These are phyloP conservation scores for Caloboletus inedulis DNA, from an alignment of 1,284 basidiomycete species.

Conservation along the genomic window DNA sequence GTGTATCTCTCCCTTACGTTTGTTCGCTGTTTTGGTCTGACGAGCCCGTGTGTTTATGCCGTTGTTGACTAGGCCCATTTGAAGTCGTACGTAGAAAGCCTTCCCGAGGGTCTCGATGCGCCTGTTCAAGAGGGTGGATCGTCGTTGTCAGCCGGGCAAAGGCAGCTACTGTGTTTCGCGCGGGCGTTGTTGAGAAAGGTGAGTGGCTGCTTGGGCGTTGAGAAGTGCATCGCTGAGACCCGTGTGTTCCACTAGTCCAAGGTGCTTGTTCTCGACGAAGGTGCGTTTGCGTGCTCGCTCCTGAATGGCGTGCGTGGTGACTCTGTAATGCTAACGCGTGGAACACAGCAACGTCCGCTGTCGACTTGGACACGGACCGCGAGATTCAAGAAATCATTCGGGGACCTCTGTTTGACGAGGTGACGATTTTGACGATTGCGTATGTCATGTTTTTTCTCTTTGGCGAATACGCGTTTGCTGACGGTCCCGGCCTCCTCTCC, in stretches of 20 bases:
- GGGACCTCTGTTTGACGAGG: constrained; percentile 62
- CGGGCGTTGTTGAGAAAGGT: constrained; percentile 72
- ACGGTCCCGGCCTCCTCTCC: background rate
- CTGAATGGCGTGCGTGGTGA: background rate
- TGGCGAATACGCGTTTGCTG: too few species aligned
- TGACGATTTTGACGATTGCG: constrained; percentile 86
- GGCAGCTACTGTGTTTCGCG: constrained; percentile 82
- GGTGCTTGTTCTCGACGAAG: constrained; percentile 90
- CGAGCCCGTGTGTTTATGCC: background rate
- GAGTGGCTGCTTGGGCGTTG: background rate
- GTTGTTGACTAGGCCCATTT: constrained; percentile 48
- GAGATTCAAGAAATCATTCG: constrained; percentile 81
- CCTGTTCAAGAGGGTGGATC: constrained; percentile 78
- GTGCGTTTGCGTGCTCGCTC: constrained; percentile 31
- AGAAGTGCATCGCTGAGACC: background rate
- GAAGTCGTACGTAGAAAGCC: constrained; percentile 67
- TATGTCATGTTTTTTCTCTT: constrained; percentile 31
- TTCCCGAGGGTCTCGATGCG: constrained; percentile 75
- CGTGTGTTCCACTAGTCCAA: constrained; percentile 49
- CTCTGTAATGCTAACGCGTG: background rate
- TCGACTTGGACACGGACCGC: constrained; percentile 88
- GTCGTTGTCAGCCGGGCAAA: constrained; percentile 82
- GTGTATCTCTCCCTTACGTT: constrained; percentile 20
- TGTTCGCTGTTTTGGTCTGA: background rate
- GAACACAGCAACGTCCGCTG: constrained; percentile 66